Evolutionary conservation across 306 rosid genomes (phyloP).

Genomic region (Ammopiptanthus mongolicus): DNA sequence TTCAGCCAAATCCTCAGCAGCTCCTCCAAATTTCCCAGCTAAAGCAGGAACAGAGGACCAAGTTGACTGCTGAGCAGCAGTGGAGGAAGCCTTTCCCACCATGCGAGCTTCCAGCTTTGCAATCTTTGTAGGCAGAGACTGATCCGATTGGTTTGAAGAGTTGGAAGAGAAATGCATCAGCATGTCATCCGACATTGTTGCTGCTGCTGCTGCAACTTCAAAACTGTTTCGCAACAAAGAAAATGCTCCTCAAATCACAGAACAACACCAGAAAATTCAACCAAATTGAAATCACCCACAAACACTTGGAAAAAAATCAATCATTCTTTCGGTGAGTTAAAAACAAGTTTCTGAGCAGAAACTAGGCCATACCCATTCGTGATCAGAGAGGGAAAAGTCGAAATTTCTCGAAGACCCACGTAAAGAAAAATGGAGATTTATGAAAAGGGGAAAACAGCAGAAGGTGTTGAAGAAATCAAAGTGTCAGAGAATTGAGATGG

Average conservation of each 20-base stretch:
- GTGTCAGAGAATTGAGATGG: neutral
- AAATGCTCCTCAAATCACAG: slow-evolving; percentile 23
- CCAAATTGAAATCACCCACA: neutral
- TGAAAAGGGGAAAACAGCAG: slow-evolving; percentile 11
- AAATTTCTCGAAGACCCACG: slow-evolving; percentile 12
- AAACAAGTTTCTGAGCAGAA: slow-evolving; percentile 3
- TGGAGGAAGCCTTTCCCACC: slow-evolving; percentile 74
- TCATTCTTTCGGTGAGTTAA: neutral
- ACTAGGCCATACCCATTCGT: slow-evolving; percentile 31
- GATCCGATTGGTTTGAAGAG: slow-evolving; percentile 97
- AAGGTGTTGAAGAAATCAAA: slow-evolving; percentile 9
- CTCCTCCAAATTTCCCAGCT: slow-evolving; percentile 50
- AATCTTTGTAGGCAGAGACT: slow-evolving; percentile 90
- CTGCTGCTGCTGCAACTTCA: slow-evolving; percentile 26
- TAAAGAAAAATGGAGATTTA: slow-evolving; percentile 13
- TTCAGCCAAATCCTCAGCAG: slow-evolving; percentile 54
- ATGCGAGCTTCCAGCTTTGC: slow-evolving; percentile 99
- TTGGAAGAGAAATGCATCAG: slow-evolving; percentile 92
- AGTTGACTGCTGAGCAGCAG: slow-evolving; percentile 50
- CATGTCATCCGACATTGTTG: slow-evolving; percentile 89
- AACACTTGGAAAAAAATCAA: neutral
- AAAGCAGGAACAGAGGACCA: slow-evolving; percentile 64
- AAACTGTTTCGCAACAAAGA: slow-evolving; percentile 22
- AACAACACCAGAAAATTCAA: slow-evolving; percentile 17
- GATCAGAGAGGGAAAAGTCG: slow-evolving; percentile 19